Evolutionary conservation across 2,329 filamentous ascomycete genomes (phyloP).

Genomic region (Bipolaris sorokiniana): DNA sequence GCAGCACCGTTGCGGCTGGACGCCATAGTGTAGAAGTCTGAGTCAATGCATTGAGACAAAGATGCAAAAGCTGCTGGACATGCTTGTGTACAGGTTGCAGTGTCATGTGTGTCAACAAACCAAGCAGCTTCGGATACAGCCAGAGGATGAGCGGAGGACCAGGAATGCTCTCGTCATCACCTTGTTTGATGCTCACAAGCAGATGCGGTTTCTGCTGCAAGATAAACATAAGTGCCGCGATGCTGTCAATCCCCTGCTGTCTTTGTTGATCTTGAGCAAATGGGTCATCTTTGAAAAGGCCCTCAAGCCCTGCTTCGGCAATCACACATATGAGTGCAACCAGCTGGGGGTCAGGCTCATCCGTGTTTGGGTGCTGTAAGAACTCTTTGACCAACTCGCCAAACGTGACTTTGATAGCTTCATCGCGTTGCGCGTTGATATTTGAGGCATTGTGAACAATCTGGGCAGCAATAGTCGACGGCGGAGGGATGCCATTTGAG

Average conservation of each 20-base stretch:
- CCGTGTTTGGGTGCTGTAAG: conserved; percentile 54
- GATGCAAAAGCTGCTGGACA: conserved; percentile 44
- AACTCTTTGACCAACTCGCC: conserved; percentile 74
- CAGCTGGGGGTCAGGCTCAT: conserved; percentile 72
- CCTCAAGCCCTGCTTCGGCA: conserved; percentile 76
- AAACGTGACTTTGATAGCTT: conserved; percentile 74
- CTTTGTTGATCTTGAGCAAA: conserved; percentile 66
- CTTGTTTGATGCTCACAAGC: conserved; percentile 53
- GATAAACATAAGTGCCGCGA: conserved; percentile 77
- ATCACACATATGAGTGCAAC: conserved; percentile 88
- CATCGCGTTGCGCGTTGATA: conserved; percentile 65
- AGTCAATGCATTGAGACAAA: conserved; percentile 46
- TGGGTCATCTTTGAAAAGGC: conserved; percentile 69
- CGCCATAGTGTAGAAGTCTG: conserved; percentile 46
- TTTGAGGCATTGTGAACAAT: conserved; percentile 81
- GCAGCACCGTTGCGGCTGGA: conserved; percentile 40
- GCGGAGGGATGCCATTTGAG: conserved; percentile 49
- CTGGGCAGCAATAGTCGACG: conserved; percentile 86
- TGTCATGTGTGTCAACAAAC: conserved; percentile 53
- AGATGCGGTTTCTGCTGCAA: conserved; percentile 76
- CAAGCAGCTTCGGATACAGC: conserved; percentile 61
- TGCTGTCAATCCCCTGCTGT: conserved; percentile 70
- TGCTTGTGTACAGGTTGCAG: conserved; percentile 51
- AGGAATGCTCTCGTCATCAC: conserved; percentile 39
- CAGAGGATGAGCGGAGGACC: conserved; percentile 59